Conservation (phyloP, 139 green algal species). For the Coelastrella sp. region DNA sequence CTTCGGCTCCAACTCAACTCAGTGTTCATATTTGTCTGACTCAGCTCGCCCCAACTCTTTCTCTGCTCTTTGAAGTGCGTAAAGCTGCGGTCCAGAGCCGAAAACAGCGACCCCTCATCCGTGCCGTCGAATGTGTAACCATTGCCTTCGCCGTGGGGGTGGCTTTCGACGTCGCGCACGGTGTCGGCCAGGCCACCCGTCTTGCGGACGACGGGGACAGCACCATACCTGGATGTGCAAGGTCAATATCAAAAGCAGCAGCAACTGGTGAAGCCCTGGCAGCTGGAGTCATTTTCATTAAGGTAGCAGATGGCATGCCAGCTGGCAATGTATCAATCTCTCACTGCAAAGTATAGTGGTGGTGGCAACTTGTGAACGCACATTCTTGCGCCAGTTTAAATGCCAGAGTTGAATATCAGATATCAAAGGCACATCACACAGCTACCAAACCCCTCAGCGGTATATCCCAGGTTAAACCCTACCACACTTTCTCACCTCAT, state of each 20-base stretch:
- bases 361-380: not conserved
- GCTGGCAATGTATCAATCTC: too few species aligned
- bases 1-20: slow-evolving; percentile 61
- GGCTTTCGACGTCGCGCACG: slow-evolving; percentile 78
- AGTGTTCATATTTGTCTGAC: slow-evolving; percentile 65
- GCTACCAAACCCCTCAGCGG: too few species aligned
- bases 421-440: too few species aligned
- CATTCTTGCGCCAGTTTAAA: not conserved
- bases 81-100: slow-evolving; percentile 45
- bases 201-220: slow-evolving; percentile 73
- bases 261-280: not conserved
- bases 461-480: too few species aligned
- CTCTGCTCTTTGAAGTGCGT: slow-evolving; percentile 65
- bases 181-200: slow-evolving; percentile 93
- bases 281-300: not conserved
- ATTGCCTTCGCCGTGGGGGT: slow-evolving; percentile 62
- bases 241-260: not conserved
- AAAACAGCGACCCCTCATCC: slow-evolving; percentile 68
- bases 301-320: too few species aligned
- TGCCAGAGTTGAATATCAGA: too few species aligned
- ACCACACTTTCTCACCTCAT: slow-evolving; percentile 70
- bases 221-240: slow-evolving; percentile 62
- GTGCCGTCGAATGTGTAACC: slow-evolving; percentile 93
- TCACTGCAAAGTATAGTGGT: not conserved
- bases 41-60: slow-evolving; percentile 61